phyloP scores from a whole-genome alignment of 2,329 filamentous ascomycete species.

The Alternaria metachromatica region DNA sequence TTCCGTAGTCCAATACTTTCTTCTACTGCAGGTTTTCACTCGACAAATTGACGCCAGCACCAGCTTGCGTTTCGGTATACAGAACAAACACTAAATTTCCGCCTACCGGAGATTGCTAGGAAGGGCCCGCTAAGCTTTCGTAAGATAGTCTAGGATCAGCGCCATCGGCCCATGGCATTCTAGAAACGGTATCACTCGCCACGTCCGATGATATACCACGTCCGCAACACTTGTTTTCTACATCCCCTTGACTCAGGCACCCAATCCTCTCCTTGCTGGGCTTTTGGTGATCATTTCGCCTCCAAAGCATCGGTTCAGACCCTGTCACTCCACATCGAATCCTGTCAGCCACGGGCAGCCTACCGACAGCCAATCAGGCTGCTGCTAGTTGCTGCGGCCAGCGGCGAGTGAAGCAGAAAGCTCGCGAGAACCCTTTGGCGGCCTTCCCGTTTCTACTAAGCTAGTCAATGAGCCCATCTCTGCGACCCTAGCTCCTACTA shows the following conservation, averaged over 20 bases:
- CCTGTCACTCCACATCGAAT: constrained; percentile 39
- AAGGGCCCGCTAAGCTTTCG: constrained; percentile 41
- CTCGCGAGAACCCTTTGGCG: constrained; percentile 38
- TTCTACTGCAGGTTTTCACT: not conserved
- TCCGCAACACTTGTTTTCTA: constrained; percentile 28
- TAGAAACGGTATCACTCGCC: constrained; percentile 47
- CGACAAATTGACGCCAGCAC: constrained; percentile 1
- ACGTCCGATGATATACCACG: constrained; percentile 36
- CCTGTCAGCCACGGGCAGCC: constrained; percentile 39
- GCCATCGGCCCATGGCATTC: constrained; percentile 42
- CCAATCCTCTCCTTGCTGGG: constrained; percentile 17
- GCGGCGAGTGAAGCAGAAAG: constrained; percentile 46
- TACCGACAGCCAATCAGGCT: constrained; percentile 38
- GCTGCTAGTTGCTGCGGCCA: constrained; percentile 18
- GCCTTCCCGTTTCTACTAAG: constrained; percentile 36
- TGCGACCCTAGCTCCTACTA: constrained; percentile 29
- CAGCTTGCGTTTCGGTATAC: constrained; percentile 10
- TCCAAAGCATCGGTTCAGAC: constrained; percentile 42
- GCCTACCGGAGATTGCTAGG: constrained; percentile 16
- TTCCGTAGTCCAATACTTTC: not conserved
- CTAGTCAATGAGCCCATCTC: constrained; percentile 31
- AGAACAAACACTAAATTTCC: constrained; percentile 7
- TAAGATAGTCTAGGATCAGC: constrained; percentile 39
- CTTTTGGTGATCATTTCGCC: constrained; percentile 45
- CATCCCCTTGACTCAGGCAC: constrained; percentile 23